These are phyloP conservation scores for Bipolaris cookei DNA, from an alignment of 2,329 filamentous ascomycete species.

Conservation along the genomic window DNA sequence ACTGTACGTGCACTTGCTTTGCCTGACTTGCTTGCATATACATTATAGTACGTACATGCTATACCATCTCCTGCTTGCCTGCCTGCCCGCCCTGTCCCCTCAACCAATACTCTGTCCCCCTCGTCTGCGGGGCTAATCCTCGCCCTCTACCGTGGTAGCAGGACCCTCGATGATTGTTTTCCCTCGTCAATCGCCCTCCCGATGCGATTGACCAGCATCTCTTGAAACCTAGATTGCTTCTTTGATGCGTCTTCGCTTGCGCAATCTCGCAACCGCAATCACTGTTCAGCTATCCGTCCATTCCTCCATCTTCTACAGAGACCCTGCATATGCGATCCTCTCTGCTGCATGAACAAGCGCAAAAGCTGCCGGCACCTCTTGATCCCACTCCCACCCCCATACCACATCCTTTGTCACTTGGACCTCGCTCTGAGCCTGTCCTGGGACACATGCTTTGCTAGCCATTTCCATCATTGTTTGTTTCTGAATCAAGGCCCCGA, in stretches of 20 bases:
- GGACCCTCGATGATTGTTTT: conserved; percentile 4
- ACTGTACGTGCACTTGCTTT: no score
- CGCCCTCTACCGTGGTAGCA: conserved; percentile 7
- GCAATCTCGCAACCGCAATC: neutral
- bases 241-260: neutral
- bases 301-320: neutral
- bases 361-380: conserved; percentile 2
- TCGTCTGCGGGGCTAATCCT: neutral
- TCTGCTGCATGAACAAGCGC: conserved; percentile 4
- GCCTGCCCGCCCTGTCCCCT: neutral
- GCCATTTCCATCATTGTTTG: no score
- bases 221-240: conserved; percentile 9
- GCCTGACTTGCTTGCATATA: no score
- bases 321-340: conserved; percentile 9
- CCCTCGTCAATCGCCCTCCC: conserved; percentile 1
- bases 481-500: no score
- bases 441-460: neutral
- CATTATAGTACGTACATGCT: no score
- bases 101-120: conserved; percentile 4
- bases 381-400: neutral
- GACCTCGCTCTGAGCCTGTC: no score
- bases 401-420: no score
- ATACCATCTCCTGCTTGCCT: no score
- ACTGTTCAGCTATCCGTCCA: neutral
- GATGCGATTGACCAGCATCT: neutral